A percentile compares a stretch with the other conserved stretches of the same genome.
phyloP scores from a whole-genome alignment of 495 filamentous ascomycete species.

The Tuber indicum region DNA sequence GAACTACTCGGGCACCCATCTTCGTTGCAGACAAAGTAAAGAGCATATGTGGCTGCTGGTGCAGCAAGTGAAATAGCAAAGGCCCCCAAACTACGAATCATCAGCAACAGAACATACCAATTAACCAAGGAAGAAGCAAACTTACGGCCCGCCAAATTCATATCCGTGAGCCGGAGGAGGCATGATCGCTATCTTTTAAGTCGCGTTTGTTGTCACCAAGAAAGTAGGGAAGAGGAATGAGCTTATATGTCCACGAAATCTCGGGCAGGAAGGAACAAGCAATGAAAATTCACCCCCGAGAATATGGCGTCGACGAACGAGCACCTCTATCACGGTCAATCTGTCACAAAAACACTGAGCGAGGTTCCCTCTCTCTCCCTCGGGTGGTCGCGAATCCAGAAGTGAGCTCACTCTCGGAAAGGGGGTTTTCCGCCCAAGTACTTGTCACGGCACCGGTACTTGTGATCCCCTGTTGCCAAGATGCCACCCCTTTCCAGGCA shows the following conservation, averaged over 20 bases:
- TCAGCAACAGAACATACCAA: constrained; percentile 29
- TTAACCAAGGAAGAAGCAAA: constrained; percentile 35
- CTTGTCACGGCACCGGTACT: too few relatives aligned
- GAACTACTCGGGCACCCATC: constrained; percentile 86
- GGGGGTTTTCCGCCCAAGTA: not conserved
- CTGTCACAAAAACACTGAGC: not conserved
- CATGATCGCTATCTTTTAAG: not conserved
- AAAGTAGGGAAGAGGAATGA: not conserved
- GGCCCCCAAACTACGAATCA: constrained; percentile 59
- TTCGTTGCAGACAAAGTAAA: constrained; percentile 86
- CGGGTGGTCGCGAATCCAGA: not conserved
- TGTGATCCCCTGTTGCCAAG: not conserved
- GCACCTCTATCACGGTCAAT: not conserved
- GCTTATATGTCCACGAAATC: not conserved
- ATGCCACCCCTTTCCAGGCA: not conserved
- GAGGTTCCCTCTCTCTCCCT: not conserved
- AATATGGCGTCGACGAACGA: not conserved
- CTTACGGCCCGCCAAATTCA: constrained; percentile 85
- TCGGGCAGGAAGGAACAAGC: not conserved
- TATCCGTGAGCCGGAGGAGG: constrained; percentile 49
- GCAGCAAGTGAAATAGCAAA: constrained; percentile 67
- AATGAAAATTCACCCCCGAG: not conserved
- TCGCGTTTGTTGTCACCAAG: not conserved
- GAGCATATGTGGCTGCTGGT: constrained; percentile 64
- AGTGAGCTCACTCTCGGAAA: not conserved